Evolutionary conservation across 768 basidiomycete species (phyloP), one percentile per base, ranked within the genome.

Genomic region (Trametopsis cervina): DNA sequence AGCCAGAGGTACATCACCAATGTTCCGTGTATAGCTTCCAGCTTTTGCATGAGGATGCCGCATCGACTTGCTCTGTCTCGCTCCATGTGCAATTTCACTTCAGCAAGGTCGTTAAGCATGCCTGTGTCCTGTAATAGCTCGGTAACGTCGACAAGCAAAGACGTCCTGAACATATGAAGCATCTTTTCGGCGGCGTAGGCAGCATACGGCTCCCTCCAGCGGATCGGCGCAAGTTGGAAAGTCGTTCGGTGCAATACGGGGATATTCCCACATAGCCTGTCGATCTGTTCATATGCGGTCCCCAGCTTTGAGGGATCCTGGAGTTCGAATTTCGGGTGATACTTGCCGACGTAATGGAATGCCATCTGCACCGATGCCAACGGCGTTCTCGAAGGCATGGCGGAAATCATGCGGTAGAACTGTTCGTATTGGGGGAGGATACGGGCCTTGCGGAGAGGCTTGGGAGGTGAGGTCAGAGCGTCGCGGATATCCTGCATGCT

Each of bases 1-100:
- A 93, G 71, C 95, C 95, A 99, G 42, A 91, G 69, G 65, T 97
- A 97, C 18, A 85, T 56, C 12, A 84, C 81, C 23, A 90, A 57
- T 24, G 78, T 67, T 57, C 84, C 85, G 66, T 99, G 92, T 51
- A 89, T 65, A 4, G 74, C 70, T 64, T 97, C 94, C 40, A 97
- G 64, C 13, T 42, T 44, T 33, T 18, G 23, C 54, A 60, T 57
- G 35, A 55, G 27, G 35, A 46, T 40, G 10, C 38, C n/a, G 24
- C 44, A 45, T 22, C 22, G 46, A 24, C 23, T 37, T 12, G 29
- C 39, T 22, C 42, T 36, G 20, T 49, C 50, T 41, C 47, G 44
- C 36, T 66, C 46, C 54, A 71, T 66, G 45, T 60, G 58, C 21
- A 37, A 44, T 54, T 77, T 71, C 6, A 78, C 68, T 10, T 56